Conservation (phyloP, 345 rosid species). For the Heritiera littoralis region DNA sequence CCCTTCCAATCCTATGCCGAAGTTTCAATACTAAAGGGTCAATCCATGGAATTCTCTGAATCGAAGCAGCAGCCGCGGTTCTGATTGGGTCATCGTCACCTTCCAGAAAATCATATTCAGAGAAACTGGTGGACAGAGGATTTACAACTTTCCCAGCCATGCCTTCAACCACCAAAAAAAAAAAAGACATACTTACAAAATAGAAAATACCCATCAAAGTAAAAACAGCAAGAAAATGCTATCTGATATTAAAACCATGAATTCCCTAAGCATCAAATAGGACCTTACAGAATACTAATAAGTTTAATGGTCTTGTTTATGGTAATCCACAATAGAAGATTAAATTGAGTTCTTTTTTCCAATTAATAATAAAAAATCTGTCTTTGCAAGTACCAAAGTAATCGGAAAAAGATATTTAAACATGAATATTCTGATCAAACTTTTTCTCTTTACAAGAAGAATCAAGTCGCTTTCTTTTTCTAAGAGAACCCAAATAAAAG, state of each 20-base stretch:
- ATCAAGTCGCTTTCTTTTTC: not conserved
- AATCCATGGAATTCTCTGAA: conserved; percentile 61
- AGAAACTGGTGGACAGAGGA: conserved; percentile 42
- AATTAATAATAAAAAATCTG: not conserved
- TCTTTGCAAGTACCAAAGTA: not conserved
- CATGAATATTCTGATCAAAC: not conserved
- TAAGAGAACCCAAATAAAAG: not conserved
- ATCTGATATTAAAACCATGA: not conserved
- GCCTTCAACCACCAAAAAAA: conserved; percentile 13
- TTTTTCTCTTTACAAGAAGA: not conserved
- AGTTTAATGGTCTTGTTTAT: not conserved
- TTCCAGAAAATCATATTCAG: conserved; percentile 74
- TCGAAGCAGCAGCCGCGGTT: conserved; percentile 53
- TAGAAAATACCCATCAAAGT: not conserved
- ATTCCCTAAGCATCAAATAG: not conserved
- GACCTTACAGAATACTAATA: not conserved
- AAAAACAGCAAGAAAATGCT: not conserved
- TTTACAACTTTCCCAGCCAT: conserved; percentile 69
- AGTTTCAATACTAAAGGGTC: conserved; percentile 68
- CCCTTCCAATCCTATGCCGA: conserved; percentile 91
- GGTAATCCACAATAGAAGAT: not conserved
- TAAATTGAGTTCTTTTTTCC: no score
- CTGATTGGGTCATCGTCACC: conserved; percentile 57
- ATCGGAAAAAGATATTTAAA: not conserved
- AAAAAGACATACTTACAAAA: not conserved